These are phyloP conservation scores for Prillingera fragicola DNA, from an alignment of 1,284 basidiomycete species.

Conservation along the genomic window DNA sequence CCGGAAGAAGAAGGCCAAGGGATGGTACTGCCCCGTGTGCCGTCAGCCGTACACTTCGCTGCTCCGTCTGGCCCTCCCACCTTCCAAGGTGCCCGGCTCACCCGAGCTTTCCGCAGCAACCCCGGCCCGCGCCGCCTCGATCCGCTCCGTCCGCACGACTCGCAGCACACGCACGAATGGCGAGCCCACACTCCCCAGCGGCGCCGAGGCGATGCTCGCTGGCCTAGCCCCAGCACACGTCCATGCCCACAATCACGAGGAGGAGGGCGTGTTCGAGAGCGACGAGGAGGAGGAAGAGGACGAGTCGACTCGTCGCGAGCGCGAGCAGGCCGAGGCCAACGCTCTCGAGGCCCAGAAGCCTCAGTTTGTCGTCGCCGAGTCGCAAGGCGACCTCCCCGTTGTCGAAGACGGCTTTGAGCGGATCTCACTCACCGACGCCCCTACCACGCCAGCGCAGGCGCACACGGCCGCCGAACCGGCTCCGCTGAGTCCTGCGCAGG, in stretches of 20 bases:
- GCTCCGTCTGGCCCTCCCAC: slow-evolving; percentile 69
- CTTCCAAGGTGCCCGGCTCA: slow-evolving; percentile 46
- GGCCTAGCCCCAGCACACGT: slow-evolving; percentile 26
- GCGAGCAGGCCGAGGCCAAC: slow-evolving; percentile 13
- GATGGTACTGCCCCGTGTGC: slow-evolving; percentile 91
- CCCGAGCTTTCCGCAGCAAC: slow-evolving; percentile 12
- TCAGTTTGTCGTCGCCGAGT: slow-evolving; percentile 22
- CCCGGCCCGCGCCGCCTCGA: slow-evolving; percentile 24
- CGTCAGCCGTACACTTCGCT: slow-evolving; percentile 85
- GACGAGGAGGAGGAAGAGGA: slow-evolving; percentile 15
- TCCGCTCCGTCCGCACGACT: slow-evolving; percentile 25
- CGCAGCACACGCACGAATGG: slow-evolving; percentile 28
- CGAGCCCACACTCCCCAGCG: slow-evolving; percentile 44
- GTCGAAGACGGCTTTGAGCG: no score
- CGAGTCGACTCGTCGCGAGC: slow-evolving; percentile 4
- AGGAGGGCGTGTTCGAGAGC: slow-evolving; percentile 21
- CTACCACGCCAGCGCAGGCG: no score
- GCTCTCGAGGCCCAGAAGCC: slow-evolving; percentile 9
- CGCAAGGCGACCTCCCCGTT: no score
- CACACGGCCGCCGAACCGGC: no score
- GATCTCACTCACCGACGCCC: no score
- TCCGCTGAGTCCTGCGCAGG: no score
- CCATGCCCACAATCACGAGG: slow-evolving; percentile 13
- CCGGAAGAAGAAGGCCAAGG: slow-evolving; percentile 82
- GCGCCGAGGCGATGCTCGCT: slow-evolving; percentile 47